A percentile compares a stretch with the other conserved stretches of the same genome.
phyloP scores from a whole-genome alignment of 768 basidiomycete species.

The Coprinopsis marcescibilis region DNA sequence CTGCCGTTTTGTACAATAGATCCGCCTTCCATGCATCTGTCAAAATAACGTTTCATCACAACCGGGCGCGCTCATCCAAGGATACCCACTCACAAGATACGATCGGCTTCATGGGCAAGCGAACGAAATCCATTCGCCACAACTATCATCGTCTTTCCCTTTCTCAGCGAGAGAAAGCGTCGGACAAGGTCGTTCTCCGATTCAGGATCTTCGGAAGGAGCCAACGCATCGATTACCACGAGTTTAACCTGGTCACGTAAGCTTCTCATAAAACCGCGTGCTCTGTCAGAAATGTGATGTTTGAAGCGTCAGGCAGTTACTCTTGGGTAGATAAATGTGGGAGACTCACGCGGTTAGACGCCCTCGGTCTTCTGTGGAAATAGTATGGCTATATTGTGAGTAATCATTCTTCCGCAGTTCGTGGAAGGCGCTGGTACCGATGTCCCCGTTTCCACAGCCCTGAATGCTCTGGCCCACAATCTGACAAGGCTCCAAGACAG shows the following conservation, averaged over 20 bases:
- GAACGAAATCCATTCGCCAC: conserved; percentile 42
- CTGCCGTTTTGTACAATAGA: too few relatives aligned
- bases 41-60: not conserved
- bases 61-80: conserved; percentile 2
- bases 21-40: too few relatives aligned
- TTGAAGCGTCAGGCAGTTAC: conserved; percentile 37
- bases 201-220: conserved; percentile 42
- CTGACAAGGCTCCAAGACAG: conserved; percentile 26
- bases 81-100: conserved; percentile 37
- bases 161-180: conserved; percentile 26
- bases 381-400: conserved; percentile 14
- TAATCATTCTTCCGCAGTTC: conserved; percentile 21
- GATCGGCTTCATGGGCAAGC: conserved; percentile 39
- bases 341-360: conserved; percentile 34
- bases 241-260: too few relatives aligned
- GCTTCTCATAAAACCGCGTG: too few relatives aligned
- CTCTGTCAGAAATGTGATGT: conserved; percentile 22
- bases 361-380: conserved; percentile 35
- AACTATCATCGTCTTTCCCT: conserved; percentile 43
- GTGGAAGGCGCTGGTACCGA: conserved; percentile 21
- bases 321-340: conserved; percentile 1
- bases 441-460: conserved; percentile 21
- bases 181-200: conserved; percentile 40
- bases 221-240: conserved; percentile 48
- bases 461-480: conserved; percentile 25